Evolutionary conservation across 495 filamentous ascomycete genomes (phyloP), one percentile per base, ranked within the genome.

Genomic region (Lophiostoma macrostomum): DNA sequence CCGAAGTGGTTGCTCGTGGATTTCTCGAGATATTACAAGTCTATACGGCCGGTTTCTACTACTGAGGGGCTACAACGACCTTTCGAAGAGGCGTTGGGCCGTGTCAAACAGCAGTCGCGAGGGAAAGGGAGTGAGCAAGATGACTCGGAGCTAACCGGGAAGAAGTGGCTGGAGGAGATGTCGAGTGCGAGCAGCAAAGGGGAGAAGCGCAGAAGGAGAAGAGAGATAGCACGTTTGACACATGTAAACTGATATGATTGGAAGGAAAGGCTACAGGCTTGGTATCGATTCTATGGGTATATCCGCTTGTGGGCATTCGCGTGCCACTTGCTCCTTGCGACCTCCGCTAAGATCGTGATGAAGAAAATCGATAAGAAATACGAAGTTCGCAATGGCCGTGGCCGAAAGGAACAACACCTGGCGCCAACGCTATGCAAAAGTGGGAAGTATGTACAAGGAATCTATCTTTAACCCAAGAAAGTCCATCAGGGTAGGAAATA

Each of bases 361-460:
- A 39, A 39, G 18, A 39, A 39, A 37, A 18, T 4, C 8, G 10
- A 39, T 3, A 16, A 10, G 3, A 23, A 35, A 32, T 36, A 5
- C 16, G 28, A 6, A 31, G 16, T 32, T 32, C 7, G 13, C 36
- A 49, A 18, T 20, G 20, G 22, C n/a, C 20, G 29, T 49, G 25
- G 31, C 19, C 22, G 34, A 13, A 28, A 18, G 6, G 8, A 12
- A 39, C 14, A 38, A 29, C 44, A 20, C 22, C 47, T 35, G 40
- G 30, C 47, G 24, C 47, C 47, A n/a, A 39, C 47, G 47, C 47
- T 50, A 50, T 28, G 18, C 19, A 25, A 14, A 28, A 32, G 40
- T 14, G 14, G 18, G n/a, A 34, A 22, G 31, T n/a, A 18, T n/a
- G 8, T 5, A 19, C 18, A 34, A 6, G 8, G 18, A 7, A 12